phyloP scores from a whole-genome alignment of 139 green algal genomes.

The Micromonas pusilla region DNA sequence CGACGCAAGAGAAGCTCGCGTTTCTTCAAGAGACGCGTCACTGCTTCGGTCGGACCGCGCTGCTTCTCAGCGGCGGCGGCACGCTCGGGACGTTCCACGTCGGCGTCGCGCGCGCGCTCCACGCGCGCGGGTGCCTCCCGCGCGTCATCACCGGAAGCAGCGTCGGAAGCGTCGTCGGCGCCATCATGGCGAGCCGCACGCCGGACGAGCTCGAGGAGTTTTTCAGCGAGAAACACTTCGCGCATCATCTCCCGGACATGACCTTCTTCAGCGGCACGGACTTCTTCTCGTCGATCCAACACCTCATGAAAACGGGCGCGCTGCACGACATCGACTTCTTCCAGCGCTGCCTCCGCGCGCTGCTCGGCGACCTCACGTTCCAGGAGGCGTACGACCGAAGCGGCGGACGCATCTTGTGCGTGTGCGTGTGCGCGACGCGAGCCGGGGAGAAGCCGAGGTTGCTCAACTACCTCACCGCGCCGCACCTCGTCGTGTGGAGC shows the following conservation, averaged over 20 bases:
- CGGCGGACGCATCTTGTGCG: constrained; percentile 45
- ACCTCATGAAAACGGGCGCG: constrained; percentile 39
- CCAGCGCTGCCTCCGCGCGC: constrained; percentile 33
- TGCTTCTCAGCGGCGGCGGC: constrained; percentile 88
- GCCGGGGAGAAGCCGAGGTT: constrained; percentile 34
- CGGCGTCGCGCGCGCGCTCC: constrained; percentile 81
- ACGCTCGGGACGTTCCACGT: constrained; percentile 90
- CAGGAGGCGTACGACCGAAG: constrained; percentile 55
- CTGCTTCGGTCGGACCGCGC: constrained; percentile 87
- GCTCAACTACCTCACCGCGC: constrained; percentile 54
- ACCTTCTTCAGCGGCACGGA: constrained; percentile 40
- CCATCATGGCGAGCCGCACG: constrained; percentile 18
- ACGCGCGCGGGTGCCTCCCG: constrained; percentile 81
- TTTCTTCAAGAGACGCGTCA: constrained; percentile 91
- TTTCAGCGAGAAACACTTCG: constrained; percentile 26
- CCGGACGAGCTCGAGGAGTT: constrained; percentile 35
- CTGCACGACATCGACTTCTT: constrained; percentile 45
- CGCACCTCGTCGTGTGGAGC: constrained; percentile 50
- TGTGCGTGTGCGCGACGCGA: constrained; percentile 37
- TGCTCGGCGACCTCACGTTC: constrained; percentile 55
- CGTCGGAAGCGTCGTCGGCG: constrained; percentile 68
- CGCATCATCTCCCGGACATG: constrained; percentile 31
- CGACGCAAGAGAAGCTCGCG: constrained; percentile 72
- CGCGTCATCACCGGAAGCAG: constrained; percentile 81
- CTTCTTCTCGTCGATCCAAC: neutral